Base-by-base conservation (phyloP, 345 rosid genomes). In the Hibiscus trionum region DNA sequence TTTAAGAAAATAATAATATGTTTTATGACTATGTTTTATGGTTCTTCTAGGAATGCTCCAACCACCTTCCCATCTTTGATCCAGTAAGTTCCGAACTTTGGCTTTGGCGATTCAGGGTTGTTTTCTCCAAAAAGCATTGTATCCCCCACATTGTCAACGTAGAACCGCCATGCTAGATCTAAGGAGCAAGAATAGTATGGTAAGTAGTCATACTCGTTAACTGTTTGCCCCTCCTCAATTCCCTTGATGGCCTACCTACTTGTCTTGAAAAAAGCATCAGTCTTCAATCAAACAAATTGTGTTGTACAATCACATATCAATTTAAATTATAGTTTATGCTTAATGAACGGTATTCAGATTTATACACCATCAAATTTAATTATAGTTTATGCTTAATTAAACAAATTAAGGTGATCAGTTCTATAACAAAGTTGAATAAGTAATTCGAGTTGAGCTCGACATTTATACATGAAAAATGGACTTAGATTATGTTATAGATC, bases 101-200 rank as follows among this genome's bases (percentile, higher is more conserved):
- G 88, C 64, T 84, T 87, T 9, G 86, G 76, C 60, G 88, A 82
- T 29, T 86, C 42, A 11, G 92, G 93, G 64, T 84, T 66, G 72
- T 61, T 88, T 80, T 90, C 90, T 73, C 97, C 99, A 4, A 95
- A 92, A 0, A 95, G 81, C 55, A 91, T 92, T 0, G 91, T 79
- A 44, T 91, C 97, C 5, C 98, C 98, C 6, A 91, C 95, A 63
- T 90, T 94, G 86, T 91, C 98, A 42, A 97, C 98, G 2, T 94
- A 94, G 85, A 94, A 94, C 69, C 91, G 98, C 97, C 98, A 94
- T 10, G 98, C 87, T 27, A 94, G 96, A 72, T 86, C 88, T 42
- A 94, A 94, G 74, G 97, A 74, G 10, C 98, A 95, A 11, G 98
- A 94, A 77, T 94, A 94, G 86, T 61, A 91, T 35, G 98, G 97